Percentiles rank a stretch among this genome's conserved stretches.
Conservation (phyloP, 2,329 filamentous ascomycete genomes). For the Diaporthe sp. region DNA sequence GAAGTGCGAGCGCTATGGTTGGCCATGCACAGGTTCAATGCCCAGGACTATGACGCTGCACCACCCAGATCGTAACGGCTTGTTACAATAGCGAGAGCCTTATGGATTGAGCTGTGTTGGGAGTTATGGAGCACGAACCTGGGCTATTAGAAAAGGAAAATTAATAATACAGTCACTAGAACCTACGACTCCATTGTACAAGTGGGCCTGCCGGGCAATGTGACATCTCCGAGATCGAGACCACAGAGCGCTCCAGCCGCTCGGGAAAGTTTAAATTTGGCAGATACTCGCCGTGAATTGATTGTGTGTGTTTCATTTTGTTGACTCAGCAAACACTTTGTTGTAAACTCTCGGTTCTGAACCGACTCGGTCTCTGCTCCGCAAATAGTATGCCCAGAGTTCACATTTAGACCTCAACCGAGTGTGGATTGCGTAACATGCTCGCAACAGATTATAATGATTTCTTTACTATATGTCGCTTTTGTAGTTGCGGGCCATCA, state of each 20-base stretch:
- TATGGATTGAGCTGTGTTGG: neutral
- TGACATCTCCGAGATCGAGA: neutral
- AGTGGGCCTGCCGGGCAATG: neutral
- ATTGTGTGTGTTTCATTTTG: neutral
- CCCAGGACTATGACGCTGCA: neutral
- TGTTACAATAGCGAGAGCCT: neutral
- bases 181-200: neutral
- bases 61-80: neutral
- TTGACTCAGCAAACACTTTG: neutral
- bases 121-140: neutral
- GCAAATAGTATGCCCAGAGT: neutral
- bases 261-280: constrained; percentile 18
- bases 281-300: constrained; percentile 7
- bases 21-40: neutral
- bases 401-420: neutral
- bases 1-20: neutral
- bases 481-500: neutral
- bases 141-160: neutral
- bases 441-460: neutral
- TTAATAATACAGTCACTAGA: too few species aligned
- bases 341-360: constrained; percentile 5
- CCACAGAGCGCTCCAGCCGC: neutral
- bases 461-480: neutral
- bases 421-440: neutral
- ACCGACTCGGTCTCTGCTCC: constrained; percentile 2